Conservation (phyloP, 139 green algal species). For the Coccomyxa sp. region DNA sequence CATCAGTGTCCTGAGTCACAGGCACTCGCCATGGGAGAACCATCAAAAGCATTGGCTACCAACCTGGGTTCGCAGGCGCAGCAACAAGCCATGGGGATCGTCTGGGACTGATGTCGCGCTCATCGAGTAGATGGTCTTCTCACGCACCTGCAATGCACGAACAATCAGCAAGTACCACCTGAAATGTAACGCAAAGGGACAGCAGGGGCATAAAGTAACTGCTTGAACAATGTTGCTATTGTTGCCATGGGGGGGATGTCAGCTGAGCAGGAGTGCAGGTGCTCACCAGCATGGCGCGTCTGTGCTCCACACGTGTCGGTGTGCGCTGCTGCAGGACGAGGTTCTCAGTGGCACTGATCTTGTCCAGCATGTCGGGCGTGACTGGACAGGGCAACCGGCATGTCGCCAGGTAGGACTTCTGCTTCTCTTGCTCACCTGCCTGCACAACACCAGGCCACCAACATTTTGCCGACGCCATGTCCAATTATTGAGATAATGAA, state of each 20-base stretch:
- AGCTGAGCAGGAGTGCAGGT: neutral
- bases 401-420: constrained; percentile 77
- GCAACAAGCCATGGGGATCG: constrained; percentile 45
- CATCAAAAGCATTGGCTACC: too few species aligned
- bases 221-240: too few species aligned
- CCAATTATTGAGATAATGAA: neutral
- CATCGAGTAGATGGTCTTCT: constrained; percentile 34
- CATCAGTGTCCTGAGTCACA: too few species aligned
- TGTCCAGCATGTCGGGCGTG: constrained; percentile 28
- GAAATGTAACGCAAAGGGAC: neutral
- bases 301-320: constrained; percentile 78
- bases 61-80: constrained; percentile 59
- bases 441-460: constrained; percentile 36
- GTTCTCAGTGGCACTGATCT: constrained; percentile 33
- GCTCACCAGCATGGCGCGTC: constrained; percentile 58
- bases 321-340: constrained; percentile 76
- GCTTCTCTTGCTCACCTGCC: constrained; percentile 65
- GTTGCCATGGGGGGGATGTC: too few species aligned
- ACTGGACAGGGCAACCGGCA: constrained; percentile 45
- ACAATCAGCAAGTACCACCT: constrained; percentile 59
- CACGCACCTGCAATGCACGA: constrained; percentile 50
- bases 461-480: neutral
- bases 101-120: constrained; percentile 15
- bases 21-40: too few species aligned
- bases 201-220: too few species aligned